These are phyloP conservation scores for Graphiopsis chlorocephala DNA, from an alignment of 2,329 filamentous ascomycete species.

Conservation along the genomic window DNA sequence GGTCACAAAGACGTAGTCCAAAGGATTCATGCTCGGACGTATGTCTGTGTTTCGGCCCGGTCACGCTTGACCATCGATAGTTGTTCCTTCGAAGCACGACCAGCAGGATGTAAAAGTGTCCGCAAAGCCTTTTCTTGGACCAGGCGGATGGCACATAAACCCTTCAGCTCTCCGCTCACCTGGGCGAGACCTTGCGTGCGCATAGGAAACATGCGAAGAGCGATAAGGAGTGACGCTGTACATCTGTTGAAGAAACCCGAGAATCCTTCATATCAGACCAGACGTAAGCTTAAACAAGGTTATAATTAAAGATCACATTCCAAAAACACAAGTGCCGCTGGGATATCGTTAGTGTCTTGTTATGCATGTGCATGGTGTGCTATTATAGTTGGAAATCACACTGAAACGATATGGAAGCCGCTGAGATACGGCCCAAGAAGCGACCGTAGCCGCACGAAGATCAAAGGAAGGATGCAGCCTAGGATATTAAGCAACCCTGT, in stretches of 20 bases:
- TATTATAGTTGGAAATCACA: too few species aligned
- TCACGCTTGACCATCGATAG: neutral
- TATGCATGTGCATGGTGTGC: too few species aligned
- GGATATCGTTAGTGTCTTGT: too few species aligned
- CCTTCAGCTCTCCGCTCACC: neutral
- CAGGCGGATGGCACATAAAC: neutral
- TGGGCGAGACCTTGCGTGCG: neutral
- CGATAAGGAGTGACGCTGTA: too few species aligned
- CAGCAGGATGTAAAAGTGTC: neutral
- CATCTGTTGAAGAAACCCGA: too few species aligned
- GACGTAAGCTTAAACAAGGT: too few species aligned
- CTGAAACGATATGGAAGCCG: neutral
- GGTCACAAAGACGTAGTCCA: neutral
- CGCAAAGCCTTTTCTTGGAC: neutral
- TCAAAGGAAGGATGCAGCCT: too few species aligned
- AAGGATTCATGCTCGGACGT: neutral
- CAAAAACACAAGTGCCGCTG: too few species aligned
- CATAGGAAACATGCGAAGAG: neutral
- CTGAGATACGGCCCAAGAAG: neutral
- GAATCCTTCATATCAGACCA: too few species aligned
- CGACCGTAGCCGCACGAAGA: too few species aligned
- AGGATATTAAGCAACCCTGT: neutral
- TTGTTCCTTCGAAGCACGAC: neutral
- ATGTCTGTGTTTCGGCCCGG: neutral
- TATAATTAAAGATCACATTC: too few species aligned